These are phyloP conservation scores for Phytophthora tubulina DNA, from an alignment of 352 stramenopile genomes.

Conservation along the genomic window DNA sequence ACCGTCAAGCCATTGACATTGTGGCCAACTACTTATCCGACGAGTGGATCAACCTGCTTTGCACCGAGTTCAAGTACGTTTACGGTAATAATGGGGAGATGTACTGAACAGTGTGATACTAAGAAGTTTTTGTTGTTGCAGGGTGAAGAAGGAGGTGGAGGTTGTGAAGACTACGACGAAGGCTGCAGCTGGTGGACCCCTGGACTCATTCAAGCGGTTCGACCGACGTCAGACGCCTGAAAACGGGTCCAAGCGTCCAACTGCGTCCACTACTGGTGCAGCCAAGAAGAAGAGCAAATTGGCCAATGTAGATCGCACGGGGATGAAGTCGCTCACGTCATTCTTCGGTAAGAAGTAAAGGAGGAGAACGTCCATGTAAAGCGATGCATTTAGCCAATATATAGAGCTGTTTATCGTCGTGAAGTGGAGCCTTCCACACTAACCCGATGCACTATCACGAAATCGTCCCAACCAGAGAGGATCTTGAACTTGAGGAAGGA, in stretches of 20 bases:
- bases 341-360: slow-evolving; percentile 85
- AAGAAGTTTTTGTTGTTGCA: slow-evolving; percentile 20
- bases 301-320: slow-evolving; percentile 73
- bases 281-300: slow-evolving; percentile 88
- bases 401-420: slow-evolving; percentile 42
- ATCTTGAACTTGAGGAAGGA: slow-evolving; percentile 90
- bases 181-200: slow-evolving; percentile 31
- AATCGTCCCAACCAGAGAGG: slow-evolving; percentile 85
- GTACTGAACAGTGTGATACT: neutral
- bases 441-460: slow-evolving; percentile 78
- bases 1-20: slow-evolving; percentile 66
- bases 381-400: slow-evolving; percentile 29
- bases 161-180: slow-evolving; percentile 21
- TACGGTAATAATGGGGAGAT: neutral
- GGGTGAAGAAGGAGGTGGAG: slow-evolving; percentile 42
- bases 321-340: slow-evolving; percentile 88
- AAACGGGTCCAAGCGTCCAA: slow-evolving; percentile 53
- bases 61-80: slow-evolving; percentile 66
- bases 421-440: slow-evolving; percentile 81
- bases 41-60: slow-evolving; percentile 56
- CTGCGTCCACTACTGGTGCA: slow-evolving; percentile 31
- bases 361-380: slow-evolving; percentile 8
- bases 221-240: slow-evolving; percentile 41
- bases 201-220: slow-evolving; percentile 48
- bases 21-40: slow-evolving; percentile 65